Percentiles rank a stretch among this genome's conserved stretches.
Evolutionary conservation across 2,329 filamentous ascomycete genomes (phyloP).

Genomic region (Scopulariopsis brevicaulis): DNA sequence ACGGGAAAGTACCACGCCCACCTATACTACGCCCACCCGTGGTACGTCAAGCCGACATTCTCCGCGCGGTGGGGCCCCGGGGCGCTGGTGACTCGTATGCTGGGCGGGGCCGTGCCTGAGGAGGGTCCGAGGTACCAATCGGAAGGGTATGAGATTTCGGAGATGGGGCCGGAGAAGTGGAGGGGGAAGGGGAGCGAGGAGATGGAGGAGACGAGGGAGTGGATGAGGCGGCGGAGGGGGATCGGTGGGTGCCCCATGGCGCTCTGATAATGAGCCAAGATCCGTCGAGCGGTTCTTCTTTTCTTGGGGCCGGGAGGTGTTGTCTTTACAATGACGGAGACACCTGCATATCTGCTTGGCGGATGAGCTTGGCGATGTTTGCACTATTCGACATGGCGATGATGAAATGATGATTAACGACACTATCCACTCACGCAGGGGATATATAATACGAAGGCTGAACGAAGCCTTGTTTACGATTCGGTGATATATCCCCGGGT

Average conservation of each 20-base stretch:
- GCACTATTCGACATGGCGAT: too few relatives aligned
- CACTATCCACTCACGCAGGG: too few relatives aligned
- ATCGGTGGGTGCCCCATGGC: background rate
- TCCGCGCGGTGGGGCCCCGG: conserved; percentile 34
- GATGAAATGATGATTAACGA: too few relatives aligned
- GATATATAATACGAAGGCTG: too few relatives aligned
- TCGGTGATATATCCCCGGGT: too few relatives aligned
- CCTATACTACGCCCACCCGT: conserved; percentile 34
- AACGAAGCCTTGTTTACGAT: too few relatives aligned
- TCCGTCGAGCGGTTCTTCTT: too few relatives aligned
- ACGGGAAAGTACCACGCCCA: conserved; percentile 27
- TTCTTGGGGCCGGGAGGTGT: too few relatives aligned
- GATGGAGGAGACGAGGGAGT: conserved; percentile 5
- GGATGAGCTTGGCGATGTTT: too few relatives aligned
- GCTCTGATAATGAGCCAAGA: background rate
- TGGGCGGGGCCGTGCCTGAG: conserved; percentile 33
- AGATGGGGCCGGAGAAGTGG: conserved; percentile 12
- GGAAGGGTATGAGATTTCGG: conserved; percentile 29
- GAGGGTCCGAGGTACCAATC: conserved; percentile 33
- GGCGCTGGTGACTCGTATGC: conserved; percentile 28
- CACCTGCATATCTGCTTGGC: too few relatives aligned
- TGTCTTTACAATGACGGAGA: too few relatives aligned
- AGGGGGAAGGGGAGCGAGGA: conserved; percentile 10
- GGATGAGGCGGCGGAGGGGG: background rate
- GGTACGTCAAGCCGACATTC: conserved; percentile 37